Evolutionary conservation across 768 basidiomycete genomes (phyloP), one percentile per base, ranked within the genome.

Genomic region (Tephrocybe sp.): DNA sequence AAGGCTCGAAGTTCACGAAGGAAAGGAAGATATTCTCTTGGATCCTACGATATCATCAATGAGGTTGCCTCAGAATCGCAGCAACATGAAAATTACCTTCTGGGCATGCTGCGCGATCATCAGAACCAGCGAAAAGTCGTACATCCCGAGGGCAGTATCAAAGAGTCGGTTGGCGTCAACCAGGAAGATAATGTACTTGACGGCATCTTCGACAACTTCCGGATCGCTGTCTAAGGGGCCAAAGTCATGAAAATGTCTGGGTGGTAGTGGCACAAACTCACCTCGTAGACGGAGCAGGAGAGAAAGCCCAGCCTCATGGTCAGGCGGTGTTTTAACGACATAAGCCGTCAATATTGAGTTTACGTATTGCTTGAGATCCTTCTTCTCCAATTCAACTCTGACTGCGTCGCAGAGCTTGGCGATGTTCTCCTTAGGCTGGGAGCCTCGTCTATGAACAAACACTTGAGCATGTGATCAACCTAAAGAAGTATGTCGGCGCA

Each of bases 121-220:
- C 19, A 98, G 73, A 6, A 97, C 95, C 15, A 99, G 73, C 23
- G 90, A 85, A 71, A 98, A 98, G 67, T 99, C 94, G 62, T 99
- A 99, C 94, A 98, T 98, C 16, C 97, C 97, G 25, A 99, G 78
- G 1, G 97, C 97, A 10, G 90, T 88, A 64, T 98, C 85, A 69
- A 95, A 98, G 3, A 99, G 77, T 38, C 77, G 76, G 59, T 98
- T 83, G 0, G 93, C 93, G 57, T 98, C 92, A 16, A 93, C 91
- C 25, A 99, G 80, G 76, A 98, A 99, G 65, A 98, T 97, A 64
- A 98, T 87, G 62, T 98, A 99, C 63, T 94, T 97, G 60, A 98
- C 89, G 5, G 97, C 97, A 50, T 97, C 94, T 62, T 99, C 94
- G 12, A 97, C 91, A 2, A 93, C 66, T 22, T 82, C 76, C 0